These are phyloP conservation scores for Rosa hybrid DNA, from an alignment of 331 rosid genomes.

Conservation along the genomic window DNA sequence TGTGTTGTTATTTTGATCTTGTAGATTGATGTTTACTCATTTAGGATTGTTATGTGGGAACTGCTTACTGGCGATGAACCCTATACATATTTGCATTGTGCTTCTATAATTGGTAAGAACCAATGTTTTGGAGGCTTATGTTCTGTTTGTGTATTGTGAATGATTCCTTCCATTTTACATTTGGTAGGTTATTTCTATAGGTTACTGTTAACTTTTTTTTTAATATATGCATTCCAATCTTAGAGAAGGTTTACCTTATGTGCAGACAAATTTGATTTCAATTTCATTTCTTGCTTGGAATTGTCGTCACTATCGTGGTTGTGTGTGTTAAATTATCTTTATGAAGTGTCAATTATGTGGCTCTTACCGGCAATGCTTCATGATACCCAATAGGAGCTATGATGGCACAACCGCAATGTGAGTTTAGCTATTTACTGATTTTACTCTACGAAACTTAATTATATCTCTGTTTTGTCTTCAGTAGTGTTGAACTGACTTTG, in stretches of 20 bases:
- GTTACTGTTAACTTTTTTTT: neutral
- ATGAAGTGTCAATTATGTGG: constrained; percentile 40
- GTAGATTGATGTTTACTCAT: constrained; percentile 98
- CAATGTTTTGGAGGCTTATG: neutral
- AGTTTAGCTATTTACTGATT: constrained; percentile 25
- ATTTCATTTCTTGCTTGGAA: neutral
- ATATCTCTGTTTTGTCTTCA: neutral
- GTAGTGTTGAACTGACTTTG: neutral
- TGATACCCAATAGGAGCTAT: constrained; percentile 31
- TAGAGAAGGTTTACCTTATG: neutral
- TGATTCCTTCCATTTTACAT: neutral
- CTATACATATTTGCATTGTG: constrained; percentile 93
- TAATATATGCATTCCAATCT: neutral
- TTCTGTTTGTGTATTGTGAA: neutral
- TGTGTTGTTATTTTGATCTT: constrained; percentile 30
- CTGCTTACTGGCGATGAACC: constrained; percentile 97
- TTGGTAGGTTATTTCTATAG: neutral
- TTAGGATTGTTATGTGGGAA: constrained; percentile 99
- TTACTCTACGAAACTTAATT: neutral
- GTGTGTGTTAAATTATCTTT: constrained; percentile 25
- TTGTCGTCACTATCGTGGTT: neutral
- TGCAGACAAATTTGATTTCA: neutral
- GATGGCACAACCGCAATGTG: constrained; percentile 42
- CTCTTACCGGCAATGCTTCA: constrained; percentile 44
- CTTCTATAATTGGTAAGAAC: constrained; percentile 93